Percentiles rank a stretch among this genome's conserved stretches.
These are phyloP conservation scores for Vitis amurensis DNA, from an alignment of 164 flowering plant species.

Conservation along the genomic window DNA sequence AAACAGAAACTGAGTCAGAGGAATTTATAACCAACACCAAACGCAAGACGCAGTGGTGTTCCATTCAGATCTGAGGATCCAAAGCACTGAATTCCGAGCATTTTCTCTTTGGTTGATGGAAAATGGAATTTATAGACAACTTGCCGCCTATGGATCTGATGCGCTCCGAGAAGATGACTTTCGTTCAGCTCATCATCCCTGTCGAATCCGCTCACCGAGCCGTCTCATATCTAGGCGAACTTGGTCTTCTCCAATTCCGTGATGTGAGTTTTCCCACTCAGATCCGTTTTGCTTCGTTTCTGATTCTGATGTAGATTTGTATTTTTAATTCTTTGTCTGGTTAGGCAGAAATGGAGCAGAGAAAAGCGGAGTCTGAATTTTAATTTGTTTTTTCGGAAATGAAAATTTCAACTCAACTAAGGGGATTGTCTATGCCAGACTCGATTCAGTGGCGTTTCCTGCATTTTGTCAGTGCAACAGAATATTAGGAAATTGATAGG, in stretches of 20 bases:
- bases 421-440: too few species aligned
- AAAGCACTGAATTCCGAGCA: too few species aligned
- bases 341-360: background rate
- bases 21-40: background rate
- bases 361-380: background rate
- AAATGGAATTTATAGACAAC: constrained; percentile 42
- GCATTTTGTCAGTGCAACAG: too few species aligned
- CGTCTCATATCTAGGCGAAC: constrained; percentile 81
- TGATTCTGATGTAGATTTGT: background rate
- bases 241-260: constrained; percentile 86
- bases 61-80: constrained; percentile 24
- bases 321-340: background rate
- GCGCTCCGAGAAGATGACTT: constrained; percentile 94
- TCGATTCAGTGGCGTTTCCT: too few species aligned
- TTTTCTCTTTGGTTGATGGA: constrained; percentile 16
- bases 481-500: too few species aligned
- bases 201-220: constrained; percentile 91
- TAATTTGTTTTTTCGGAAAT: too few species aligned
- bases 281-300: background rate
- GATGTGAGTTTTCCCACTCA: constrained; percentile 51
- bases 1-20: constrained; percentile 17
- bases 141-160: constrained; percentile 89
- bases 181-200: constrained; percentile 85
- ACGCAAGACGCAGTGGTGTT: background rate
- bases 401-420: too few species aligned